Conservation (phyloP, 192 early-diverging fungal species). For the Coemansia sp. region DNA sequence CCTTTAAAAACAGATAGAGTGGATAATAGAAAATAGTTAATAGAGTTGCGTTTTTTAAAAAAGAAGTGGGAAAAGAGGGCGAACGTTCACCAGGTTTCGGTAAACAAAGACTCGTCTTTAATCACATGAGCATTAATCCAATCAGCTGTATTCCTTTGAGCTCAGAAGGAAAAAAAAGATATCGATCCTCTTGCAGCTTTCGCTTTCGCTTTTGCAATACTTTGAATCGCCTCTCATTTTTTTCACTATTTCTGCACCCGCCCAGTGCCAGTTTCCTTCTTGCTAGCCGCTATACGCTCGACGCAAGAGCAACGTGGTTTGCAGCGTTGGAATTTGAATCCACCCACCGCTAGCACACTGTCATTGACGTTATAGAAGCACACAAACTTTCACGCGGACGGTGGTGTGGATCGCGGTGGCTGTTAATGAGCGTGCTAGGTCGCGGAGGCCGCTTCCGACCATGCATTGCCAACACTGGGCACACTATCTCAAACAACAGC, state of each 20-base stretch:
- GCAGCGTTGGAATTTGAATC: neutral
- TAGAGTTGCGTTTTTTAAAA: neutral
- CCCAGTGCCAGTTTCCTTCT: neutral
- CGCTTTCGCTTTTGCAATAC: neutral
- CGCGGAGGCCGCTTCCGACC: slow-evolving; percentile 13
- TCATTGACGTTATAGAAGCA: neutral
- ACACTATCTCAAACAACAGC: neutral
- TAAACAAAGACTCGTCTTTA: neutral
- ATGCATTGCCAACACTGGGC: slow-evolving; percentile 9
- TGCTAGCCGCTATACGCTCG: neutral
- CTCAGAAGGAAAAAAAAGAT: neutral
- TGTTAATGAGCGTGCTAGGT: slow-evolving; percentile 14
- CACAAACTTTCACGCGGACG: neutral
- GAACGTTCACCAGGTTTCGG: neutral
- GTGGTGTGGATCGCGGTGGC: neutral
- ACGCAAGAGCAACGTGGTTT: neutral
- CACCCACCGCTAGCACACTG: neutral
- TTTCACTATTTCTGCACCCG: neutral
- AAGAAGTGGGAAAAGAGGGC: neutral
- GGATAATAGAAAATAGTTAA: neutral
- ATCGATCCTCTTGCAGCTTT: neutral
- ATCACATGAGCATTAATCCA: slow-evolving; percentile 1
- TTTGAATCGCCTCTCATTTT: neutral
- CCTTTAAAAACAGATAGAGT: neutral
- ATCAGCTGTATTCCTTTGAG: neutral